phyloP scores from a whole-genome alignment of 2,329 filamentous ascomycete species.

The Nemania sp. region DNA sequence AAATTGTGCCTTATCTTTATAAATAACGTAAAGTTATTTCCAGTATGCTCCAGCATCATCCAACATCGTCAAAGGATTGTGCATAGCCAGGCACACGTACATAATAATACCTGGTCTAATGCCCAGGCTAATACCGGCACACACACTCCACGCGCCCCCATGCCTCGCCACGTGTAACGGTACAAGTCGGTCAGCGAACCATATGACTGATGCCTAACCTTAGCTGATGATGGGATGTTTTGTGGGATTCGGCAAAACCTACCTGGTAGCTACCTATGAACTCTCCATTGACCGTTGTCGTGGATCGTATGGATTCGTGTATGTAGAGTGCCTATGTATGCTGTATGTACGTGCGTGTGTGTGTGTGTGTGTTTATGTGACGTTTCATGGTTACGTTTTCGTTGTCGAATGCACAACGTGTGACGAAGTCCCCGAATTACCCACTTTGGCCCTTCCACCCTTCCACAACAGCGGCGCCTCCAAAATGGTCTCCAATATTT shows the following conservation, averaged over 20 bases:
- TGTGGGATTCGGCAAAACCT: background rate
- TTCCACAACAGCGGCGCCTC: too few species aligned
- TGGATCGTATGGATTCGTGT: too few species aligned
- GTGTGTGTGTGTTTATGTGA: background rate
- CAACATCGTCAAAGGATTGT: constrained; percentile 4
- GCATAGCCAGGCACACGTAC: constrained; percentile 1
- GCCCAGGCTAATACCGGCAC: too few species aligned
- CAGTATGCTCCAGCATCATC: too few species aligned
- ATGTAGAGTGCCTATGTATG: too few species aligned
- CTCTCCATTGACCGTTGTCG: background rate
- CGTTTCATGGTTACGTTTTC: background rate
- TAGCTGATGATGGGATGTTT: background rate
- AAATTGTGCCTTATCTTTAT: constrained; percentile 25
- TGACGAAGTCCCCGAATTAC: too few species aligned
- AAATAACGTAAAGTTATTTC: constrained; percentile 19
- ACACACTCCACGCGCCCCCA: background rate
- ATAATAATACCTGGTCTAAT: background rate
- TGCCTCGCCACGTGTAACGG: constrained; percentile 27
- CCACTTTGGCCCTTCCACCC: too few species aligned
- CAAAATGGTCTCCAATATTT: constrained; percentile 10
- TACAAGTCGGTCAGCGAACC: constrained; percentile 26
- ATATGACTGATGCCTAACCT: constrained; percentile 26
- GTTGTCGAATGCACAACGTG: background rate
- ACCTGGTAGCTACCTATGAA: background rate
- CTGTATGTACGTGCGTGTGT: too few species aligned